Conservation (phyloP, 768 basidiomycete species). For the Bullera alba region DNA sequence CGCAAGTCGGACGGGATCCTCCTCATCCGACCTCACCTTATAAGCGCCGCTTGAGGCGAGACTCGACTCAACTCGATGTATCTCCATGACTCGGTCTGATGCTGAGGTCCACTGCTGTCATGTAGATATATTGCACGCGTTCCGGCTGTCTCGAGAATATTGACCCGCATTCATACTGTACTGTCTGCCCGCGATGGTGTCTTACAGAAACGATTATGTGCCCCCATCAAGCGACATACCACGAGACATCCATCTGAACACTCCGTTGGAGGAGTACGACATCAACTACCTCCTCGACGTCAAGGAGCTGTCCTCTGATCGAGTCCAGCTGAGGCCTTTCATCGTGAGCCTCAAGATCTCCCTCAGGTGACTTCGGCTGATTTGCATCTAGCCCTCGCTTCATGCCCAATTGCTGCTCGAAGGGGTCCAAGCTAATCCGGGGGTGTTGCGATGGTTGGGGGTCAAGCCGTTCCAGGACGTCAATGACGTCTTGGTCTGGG, state of each 20-base stretch:
- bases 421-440: slow-evolving; percentile 9
- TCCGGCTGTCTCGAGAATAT: no score
- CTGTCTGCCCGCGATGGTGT: no score
- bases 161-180: no score
- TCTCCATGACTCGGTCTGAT: no score
- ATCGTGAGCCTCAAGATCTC: slow-evolving; percentile 14
- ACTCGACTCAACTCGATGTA: no score
- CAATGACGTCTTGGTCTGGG: slow-evolving; percentile 11
- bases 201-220: background rate
- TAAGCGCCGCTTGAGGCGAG: no score
- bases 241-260: slow-evolving; percentile 12
- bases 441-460: slow-evolving; percentile 15
- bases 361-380: background rate
- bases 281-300: slow-evolving; percentile 36
- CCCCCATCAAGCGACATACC: background rate
- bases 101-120: no score
- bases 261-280: slow-evolving; percentile 33
- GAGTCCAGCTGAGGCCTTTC: slow-evolving; percentile 35
- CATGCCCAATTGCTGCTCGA: slow-evolving; percentile 21
- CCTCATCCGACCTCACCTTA: no score
- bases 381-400: slow-evolving; percentile 11
- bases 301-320: slow-evolving; percentile 23
- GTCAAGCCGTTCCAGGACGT: slow-evolving; percentile 9
- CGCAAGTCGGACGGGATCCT: no score
- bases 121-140: no score